A percentile compares a stretch with the other conserved stretches of the same genome.
Evolutionary conservation across 1,139 yeast species (phyloP).

Genomic region (Pichia sp.): DNA sequence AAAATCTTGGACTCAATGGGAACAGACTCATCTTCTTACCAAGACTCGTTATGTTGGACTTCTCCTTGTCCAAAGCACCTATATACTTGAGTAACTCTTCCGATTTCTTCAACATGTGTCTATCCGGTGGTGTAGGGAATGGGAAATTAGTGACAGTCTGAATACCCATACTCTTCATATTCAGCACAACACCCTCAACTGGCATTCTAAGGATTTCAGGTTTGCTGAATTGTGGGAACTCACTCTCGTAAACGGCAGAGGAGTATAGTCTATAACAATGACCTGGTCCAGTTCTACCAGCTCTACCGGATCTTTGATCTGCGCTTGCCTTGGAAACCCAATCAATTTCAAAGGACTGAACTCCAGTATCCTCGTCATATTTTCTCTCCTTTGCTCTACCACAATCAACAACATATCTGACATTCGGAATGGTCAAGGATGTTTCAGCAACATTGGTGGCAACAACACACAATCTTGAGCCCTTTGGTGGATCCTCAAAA

Average conservation of each 20-base stretch:
- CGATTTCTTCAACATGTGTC: slow-evolving; percentile 53
- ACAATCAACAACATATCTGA: slow-evolving; percentile 90
- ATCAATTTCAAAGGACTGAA: slow-evolving; percentile 84
- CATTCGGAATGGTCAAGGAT: slow-evolving; percentile 92
- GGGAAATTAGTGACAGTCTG: slow-evolving; percentile 89
- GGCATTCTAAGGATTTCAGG: slow-evolving; percentile 97
- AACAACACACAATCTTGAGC: slow-evolving; percentile 81
- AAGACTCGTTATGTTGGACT: slow-evolving; percentile 51
- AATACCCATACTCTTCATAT: slow-evolving; percentile 97
- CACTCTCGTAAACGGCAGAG: slow-evolving; percentile 90
- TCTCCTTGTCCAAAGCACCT: slow-evolving; percentile 65
- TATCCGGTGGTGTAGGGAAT: slow-evolving; percentile 91
- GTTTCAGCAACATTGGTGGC: slow-evolving; percentile 99
- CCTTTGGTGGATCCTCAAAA: slow-evolving; percentile 77
- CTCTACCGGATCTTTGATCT: slow-evolving; percentile 94
- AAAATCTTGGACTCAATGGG: slow-evolving; percentile 90
- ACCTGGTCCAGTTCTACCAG: slow-evolving; percentile 99
- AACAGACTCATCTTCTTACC: slow-evolving; percentile 85
- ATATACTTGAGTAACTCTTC: slow-evolving; percentile 59
- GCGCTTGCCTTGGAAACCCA: slow-evolving; percentile 98
- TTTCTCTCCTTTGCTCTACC: slow-evolving; percentile 90
- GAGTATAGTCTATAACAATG: slow-evolving; percentile 91
- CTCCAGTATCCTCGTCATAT: slow-evolving; percentile 78
- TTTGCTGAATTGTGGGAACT: slow-evolving; percentile 69
- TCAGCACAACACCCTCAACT: slow-evolving; percentile 85